Evolutionary conservation across 148 eudicot genomes (phyloP).

Genomic region (Persicaria tinctoria): DNA sequence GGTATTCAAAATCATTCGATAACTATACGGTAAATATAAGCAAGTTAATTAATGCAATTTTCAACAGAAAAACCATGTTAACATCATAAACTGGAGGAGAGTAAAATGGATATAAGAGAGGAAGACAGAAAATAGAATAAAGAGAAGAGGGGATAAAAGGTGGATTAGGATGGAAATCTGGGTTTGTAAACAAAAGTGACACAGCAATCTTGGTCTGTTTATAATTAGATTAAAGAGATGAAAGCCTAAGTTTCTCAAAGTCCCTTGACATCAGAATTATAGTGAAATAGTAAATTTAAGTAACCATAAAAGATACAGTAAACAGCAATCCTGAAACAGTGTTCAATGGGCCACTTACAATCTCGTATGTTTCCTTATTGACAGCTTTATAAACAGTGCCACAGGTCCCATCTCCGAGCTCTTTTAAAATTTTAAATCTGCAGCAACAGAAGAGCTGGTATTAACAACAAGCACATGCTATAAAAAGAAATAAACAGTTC

Average conservation of each 20-base stretch:
- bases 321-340: background rate
- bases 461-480: constrained; percentile 7
- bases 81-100: background rate
- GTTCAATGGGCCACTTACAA: constrained; percentile 38
- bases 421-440: constrained; percentile 74
- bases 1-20: background rate
- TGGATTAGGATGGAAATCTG: background rate
- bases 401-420: constrained; percentile 94
- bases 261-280: constrained; percentile 1
- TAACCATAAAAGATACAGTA: background rate
- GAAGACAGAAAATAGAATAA: background rate
- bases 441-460: constrained; percentile 11
- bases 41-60: no score
- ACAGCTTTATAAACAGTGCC: constrained; percentile 92
- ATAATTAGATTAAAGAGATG: background rate
- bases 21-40: background rate
- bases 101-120: background rate
- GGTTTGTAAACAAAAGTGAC: background rate
- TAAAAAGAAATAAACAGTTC: background rate
- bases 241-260: background rate
- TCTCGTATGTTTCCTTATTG: constrained; percentile 65
- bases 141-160: background rate
- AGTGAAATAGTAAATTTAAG: constrained; percentile 4
- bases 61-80: background rate
- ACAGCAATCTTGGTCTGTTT: background rate